Evolutionary conservation across 2,329 filamentous ascomycete species (phyloP).

Genomic region (Lithohypha guttulata): DNA sequence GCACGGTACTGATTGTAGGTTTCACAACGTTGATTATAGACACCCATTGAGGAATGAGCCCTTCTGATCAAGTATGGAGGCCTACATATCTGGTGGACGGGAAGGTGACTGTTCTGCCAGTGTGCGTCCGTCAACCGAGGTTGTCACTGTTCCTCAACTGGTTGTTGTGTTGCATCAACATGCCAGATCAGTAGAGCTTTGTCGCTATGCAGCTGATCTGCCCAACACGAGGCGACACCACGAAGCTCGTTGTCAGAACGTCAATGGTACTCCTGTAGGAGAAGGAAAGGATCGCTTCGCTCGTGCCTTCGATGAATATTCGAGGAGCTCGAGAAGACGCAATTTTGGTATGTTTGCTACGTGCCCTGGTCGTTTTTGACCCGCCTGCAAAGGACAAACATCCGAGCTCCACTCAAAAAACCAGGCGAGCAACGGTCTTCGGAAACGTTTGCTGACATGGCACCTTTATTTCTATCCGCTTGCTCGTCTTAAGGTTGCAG

Average conservation of each 20-base stretch:
- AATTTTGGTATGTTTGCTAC: constrained; percentile 7
- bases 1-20: constrained; percentile 5
- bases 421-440: not conserved
- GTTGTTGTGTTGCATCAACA: not conserved
- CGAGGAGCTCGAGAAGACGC: not conserved
- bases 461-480: too few species aligned
- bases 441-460: constrained; percentile 1
- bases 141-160: not conserved
- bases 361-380: not conserved
- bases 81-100: not conserved
- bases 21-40: not conserved
- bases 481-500: too few species aligned
- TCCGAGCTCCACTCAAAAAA: not conserved
- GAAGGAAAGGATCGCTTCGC: not conserved
- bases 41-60: not conserved
- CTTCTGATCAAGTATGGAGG: not conserved
- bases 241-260: too few species aligned
- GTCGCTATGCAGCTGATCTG: too few species aligned
- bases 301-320: not conserved
- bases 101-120: constrained; percentile 5
- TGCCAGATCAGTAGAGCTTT: too few species aligned
- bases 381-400: too few species aligned
- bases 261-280: too few species aligned
- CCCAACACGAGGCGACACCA: too few species aligned
- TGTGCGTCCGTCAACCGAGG: constrained; percentile 5